Percentiles rank a stretch among this genome's conserved stretches.
These are phyloP conservation scores for Colletotrichum sp. DNA, from an alignment of 2,329 filamentous ascomycete species.

Conservation along the genomic window DNA sequence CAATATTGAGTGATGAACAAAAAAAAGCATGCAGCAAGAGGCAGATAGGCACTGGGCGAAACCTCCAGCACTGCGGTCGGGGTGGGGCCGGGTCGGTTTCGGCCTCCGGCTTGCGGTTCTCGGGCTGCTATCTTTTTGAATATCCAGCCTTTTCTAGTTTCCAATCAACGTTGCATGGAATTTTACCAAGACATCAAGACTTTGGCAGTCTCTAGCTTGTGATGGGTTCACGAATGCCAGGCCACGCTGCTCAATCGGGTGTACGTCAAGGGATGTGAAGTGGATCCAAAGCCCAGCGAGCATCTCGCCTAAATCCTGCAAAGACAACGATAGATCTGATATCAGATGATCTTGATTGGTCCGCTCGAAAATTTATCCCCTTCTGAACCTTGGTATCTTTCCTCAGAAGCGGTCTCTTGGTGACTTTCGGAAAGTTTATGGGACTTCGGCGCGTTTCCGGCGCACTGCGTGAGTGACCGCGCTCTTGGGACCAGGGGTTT, in stretches of 20 bases:
- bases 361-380: background rate
- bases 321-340: background rate
- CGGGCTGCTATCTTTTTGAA: background rate
- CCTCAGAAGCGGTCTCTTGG: background rate
- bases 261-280: background rate
- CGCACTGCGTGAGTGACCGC: background rate
- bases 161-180: background rate
- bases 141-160: accelerated
- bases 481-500: background rate
- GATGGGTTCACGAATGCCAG: background rate
- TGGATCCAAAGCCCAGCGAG: background rate
- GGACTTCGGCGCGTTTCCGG: background rate
- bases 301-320: background rate
- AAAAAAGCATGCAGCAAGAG: background rate
- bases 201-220: background rate
- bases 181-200: background rate
- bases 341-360: background rate
- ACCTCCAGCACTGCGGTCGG: background rate
- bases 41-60: background rate
- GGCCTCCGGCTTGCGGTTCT: background rate
- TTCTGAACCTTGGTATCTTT: background rate
- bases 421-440: background rate
- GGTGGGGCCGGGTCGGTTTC: background rate
- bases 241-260: background rate
- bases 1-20: background rate